Conservation (phyloP, 768 basidiomycete species). For the Sutorius australiensis region DNA sequence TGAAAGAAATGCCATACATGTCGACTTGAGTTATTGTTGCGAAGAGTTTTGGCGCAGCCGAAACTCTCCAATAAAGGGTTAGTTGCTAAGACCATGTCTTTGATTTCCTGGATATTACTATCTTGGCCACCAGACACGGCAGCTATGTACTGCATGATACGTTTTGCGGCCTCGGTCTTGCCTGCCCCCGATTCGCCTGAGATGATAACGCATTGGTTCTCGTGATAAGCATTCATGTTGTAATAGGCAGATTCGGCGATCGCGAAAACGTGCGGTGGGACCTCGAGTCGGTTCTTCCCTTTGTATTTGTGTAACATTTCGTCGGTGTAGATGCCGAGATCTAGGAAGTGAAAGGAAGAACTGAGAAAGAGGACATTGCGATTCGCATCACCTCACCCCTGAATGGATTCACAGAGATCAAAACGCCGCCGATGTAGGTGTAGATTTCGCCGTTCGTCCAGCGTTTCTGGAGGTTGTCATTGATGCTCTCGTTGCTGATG, state of each 20-base stretch:
- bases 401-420: conserved; percentile 99
- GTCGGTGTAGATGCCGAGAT: conserved; percentile 97
- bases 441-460: conserved; percentile 97
- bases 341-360: conserved; percentile 36
- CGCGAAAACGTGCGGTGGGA: conserved; percentile 95
- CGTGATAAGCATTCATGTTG: conserved; percentile 98
- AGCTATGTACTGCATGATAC: conserved; percentile 99
- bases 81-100: conserved; percentile 99
- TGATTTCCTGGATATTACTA: conserved; percentile 93
- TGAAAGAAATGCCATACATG: conserved; percentile 63
- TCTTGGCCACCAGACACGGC: conserved; percentile 89
- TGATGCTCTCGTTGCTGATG: conserved; percentile 96
- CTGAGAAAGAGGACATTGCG: conserved; percentile 1
- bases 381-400: conserved; percentile 51
- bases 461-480: conserved; percentile 95
- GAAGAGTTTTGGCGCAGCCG: conserved; percentile 96
- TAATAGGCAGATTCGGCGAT: conserved; percentile 98
- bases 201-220: conserved; percentile 99
- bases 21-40: conserved; percentile 98
- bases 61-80: conserved; percentile 98
- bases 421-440: conserved; percentile 96
- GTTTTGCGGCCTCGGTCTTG: conserved; percentile 98
- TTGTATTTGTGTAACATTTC: conserved; percentile 80
- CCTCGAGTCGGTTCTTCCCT: conserved; percentile 97
- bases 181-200: conserved; percentile 99